Percentiles rank a stretch among this genome's conserved stretches.
These are phyloP conservation scores for Trichosporon ovoides DNA, from an alignment of 1,284 basidiomycete species.

Conservation along the genomic window DNA sequence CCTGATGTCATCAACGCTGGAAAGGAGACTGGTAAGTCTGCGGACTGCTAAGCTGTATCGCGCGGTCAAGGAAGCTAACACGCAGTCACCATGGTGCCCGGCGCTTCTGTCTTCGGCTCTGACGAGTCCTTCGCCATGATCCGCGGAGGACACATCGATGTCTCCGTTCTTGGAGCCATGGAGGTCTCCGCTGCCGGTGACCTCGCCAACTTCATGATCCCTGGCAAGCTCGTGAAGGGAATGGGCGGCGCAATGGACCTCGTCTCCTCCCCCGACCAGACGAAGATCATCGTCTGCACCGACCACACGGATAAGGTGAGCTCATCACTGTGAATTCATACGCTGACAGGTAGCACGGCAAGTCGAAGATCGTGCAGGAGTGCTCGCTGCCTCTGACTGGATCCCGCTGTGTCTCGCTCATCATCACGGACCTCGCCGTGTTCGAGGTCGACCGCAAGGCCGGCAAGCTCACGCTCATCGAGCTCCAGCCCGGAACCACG, in stretches of 20 bases:
- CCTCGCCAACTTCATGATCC: conserved; percentile 95
- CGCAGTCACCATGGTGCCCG: conserved; percentile 75
- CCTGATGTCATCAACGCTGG: conserved; percentile 93
- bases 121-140: conserved; percentile 76
- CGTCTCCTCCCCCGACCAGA: conserved; percentile 85
- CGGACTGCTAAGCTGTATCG: no score
- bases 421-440: conserved; percentile 78
- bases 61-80: background rate
- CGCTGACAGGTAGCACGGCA: conserved; percentile 80
- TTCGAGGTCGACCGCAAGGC: conserved; percentile 77
- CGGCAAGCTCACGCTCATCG: conserved; percentile 69
- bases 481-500: conserved; percentile 74
- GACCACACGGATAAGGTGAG: conserved; percentile 18
- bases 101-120: conserved; percentile 75
- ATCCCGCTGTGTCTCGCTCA: conserved; percentile 73
- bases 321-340: background rate
- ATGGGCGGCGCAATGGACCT: conserved; percentile 96
- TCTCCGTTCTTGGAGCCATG: conserved; percentile 84
- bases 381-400: conserved; percentile 86
- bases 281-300: conserved; percentile 49
- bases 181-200: conserved; percentile 86
- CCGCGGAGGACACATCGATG: conserved; percentile 89
- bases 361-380: conserved; percentile 76
- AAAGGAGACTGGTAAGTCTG: conserved; percentile 66
- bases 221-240: conserved; percentile 82